phyloP scores from a whole-genome alignment of 1,284 basidiomycete species.

The Ustilago loliicola region DNA sequence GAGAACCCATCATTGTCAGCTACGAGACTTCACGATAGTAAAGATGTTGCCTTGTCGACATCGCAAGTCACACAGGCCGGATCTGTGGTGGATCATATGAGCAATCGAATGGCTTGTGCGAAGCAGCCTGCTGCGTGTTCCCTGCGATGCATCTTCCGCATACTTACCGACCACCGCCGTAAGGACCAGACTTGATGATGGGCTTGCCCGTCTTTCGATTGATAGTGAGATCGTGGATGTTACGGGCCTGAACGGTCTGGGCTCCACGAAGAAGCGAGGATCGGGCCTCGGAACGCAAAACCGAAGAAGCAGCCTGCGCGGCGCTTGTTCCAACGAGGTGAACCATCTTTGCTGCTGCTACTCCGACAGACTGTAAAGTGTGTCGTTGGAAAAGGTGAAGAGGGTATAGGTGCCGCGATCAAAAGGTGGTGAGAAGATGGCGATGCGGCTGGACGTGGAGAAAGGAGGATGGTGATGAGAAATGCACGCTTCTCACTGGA shows the following conservation, averaged over 20 bases:
- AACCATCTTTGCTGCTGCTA: constrained; percentile 38
- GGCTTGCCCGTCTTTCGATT: constrained; percentile 68
- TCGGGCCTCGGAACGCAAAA: constrained; percentile 45
- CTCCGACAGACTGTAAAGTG: neutral
- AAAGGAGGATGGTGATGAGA: constrained; percentile 24
- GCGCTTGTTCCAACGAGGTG: constrained; percentile 50
- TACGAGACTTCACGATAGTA: neutral
- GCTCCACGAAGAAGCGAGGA: constrained; percentile 46
- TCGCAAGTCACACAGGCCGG: neutral
- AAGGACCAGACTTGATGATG: constrained; percentile 66
- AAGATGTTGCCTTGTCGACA: neutral
- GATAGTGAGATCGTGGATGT: constrained; percentile 66
- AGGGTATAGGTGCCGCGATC: neutral
- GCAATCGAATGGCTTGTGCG: constrained; percentile 12
- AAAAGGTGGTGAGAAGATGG: constrained; percentile 9
- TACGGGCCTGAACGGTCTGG: constrained; percentile 45
- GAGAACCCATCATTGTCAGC: neutral
- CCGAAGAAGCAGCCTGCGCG: constrained; percentile 38
- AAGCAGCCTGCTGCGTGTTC: neutral
- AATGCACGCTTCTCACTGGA: constrained; percentile 29
- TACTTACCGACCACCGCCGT: constrained; percentile 66
- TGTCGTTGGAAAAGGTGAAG: neutral
- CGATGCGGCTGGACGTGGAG: constrained; percentile 21
- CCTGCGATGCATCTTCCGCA: neutral
- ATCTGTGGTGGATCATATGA: neutral